phyloP scores from a whole-genome alignment of 495 filamentous ascomycete species.

The Penicillium soppii region DNA sequence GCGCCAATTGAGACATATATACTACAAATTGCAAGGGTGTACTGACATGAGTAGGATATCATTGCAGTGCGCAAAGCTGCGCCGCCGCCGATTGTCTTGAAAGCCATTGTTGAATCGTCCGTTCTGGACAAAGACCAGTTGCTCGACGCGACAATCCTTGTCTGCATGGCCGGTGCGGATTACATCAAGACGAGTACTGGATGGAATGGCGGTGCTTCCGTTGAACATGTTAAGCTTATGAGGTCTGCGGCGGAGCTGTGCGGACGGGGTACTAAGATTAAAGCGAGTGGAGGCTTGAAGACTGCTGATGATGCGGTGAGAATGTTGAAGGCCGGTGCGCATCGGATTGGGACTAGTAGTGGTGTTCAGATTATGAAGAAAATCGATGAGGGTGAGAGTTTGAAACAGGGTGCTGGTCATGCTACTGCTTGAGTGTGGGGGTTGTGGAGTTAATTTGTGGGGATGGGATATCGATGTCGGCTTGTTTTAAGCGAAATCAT shows the following conservation, averaged over 20 bases:
- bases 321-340: constrained; percentile 65
- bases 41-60: constrained; percentile 40
- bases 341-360: constrained; percentile 61
- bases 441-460: background rate
- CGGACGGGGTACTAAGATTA: constrained; percentile 53
- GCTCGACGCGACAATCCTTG: constrained; percentile 58
- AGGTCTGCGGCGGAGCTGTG: constrained; percentile 36
- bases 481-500: too few species aligned
- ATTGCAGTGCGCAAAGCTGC: constrained; percentile 53
- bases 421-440: constrained; percentile 13
- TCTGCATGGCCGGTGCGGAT: constrained; percentile 58
- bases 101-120: constrained; percentile 68
- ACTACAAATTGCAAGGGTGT: too few species aligned
- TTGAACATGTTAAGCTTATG: constrained; percentile 60
- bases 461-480: background rate
- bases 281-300: constrained; percentile 65
- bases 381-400: constrained; percentile 23
- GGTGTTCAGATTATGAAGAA: constrained; percentile 59
- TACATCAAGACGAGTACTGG: constrained; percentile 73
- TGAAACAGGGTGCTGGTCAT: constrained; percentile 20
- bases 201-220: constrained; percentile 61
- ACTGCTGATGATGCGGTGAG: constrained; percentile 49
- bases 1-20: too few species aligned
- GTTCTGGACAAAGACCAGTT: constrained; percentile 55
- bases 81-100: constrained; percentile 48